A percentile compares a stretch with the other conserved stretches of the same genome.
These are phyloP conservation scores for Cryptococcus sp. DNA, from an alignment of 1,284 basidiomycete species.

Conservation along the genomic window DNA sequence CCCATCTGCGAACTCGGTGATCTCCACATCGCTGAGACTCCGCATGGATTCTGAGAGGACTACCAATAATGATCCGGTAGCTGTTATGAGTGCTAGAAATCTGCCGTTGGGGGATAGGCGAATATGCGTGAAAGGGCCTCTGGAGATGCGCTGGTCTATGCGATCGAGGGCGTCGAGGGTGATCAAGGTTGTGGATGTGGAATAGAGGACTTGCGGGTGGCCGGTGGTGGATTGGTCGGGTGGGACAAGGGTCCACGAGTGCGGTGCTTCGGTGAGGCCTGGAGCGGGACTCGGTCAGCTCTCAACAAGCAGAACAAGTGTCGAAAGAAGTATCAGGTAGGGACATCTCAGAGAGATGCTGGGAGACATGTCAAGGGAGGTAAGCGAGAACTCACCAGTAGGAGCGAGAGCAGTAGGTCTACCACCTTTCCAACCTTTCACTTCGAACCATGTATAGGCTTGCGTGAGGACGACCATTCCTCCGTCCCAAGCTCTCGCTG, in stretches of 20 bases:
- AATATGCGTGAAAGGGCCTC: constrained; percentile 85
- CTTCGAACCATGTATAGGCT: constrained; percentile 73
- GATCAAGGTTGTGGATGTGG: constrained; percentile 70
- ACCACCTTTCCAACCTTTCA: constrained; percentile 79
- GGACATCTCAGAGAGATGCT: background rate
- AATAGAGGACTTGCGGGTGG: constrained; percentile 81
- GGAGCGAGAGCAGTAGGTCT: constrained; percentile 66
- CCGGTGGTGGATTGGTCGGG: constrained; percentile 81
- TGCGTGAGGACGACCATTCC: constrained; percentile 85
- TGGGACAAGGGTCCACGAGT: constrained; percentile 80
- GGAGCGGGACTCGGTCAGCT: constrained; percentile 2
- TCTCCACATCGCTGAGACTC: constrained; percentile 82
- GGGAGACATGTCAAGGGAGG: constrained; percentile 13
- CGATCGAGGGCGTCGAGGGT: constrained; percentile 82
- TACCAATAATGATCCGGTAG: constrained; percentile 76
- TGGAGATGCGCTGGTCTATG: constrained; percentile 81
- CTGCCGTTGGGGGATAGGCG: constrained; percentile 91
- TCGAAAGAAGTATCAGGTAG: background rate
- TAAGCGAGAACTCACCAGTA: constrained; percentile 63
- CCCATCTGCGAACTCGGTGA: constrained; percentile 40
- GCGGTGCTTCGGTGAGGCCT: constrained; percentile 74
- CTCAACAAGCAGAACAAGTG: background rate
- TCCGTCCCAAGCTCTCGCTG: constrained; percentile 79
- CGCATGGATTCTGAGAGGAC: constrained; percentile 90
- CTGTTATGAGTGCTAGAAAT: constrained; percentile 80